Conservation (phyloP, 129 eudicot species). For the Dittrichia graveolens region DNA sequence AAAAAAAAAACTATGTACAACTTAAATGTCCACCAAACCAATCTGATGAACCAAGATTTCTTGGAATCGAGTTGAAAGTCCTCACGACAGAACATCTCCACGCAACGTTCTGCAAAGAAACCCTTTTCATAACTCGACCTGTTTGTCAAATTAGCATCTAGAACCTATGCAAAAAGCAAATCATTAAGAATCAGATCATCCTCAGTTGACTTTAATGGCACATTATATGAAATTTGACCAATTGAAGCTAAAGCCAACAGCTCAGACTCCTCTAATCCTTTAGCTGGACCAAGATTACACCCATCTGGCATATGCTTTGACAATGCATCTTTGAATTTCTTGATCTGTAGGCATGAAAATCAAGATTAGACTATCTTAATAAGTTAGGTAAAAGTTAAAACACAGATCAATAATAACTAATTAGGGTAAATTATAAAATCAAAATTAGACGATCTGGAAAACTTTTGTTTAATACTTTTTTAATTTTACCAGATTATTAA, state of each 20-base stretch:
- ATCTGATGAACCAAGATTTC: slow-evolving; percentile 13
- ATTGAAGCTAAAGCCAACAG: slow-evolving; percentile 65
- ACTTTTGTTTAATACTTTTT: too few species aligned
- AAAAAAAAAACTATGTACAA: slow-evolving; percentile 22
- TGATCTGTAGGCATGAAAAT: slow-evolving; percentile 57
- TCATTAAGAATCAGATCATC: slow-evolving; percentile 43
- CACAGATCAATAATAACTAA: too few species aligned
- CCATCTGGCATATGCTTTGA: slow-evolving; percentile 60
- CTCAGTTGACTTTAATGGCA: slow-evolving; percentile 24
- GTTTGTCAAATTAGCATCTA: slow-evolving; percentile 16
- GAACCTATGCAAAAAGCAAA: slow-evolving; percentile 44
- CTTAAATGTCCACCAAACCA: not conserved
- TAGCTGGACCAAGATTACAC: slow-evolving; percentile 62
- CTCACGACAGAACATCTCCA: not conserved
- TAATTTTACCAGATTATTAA: too few species aligned
- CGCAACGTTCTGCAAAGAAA: slow-evolving; percentile 4
- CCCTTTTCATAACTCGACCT: not conserved
- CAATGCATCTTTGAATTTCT: slow-evolving; percentile 90
- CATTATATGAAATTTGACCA: slow-evolving; percentile 52
- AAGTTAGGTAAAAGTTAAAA: too few species aligned
- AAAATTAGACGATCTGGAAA: not conserved
- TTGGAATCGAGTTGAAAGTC: slow-evolving; percentile 12
- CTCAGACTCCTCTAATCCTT: slow-evolving; percentile 82
- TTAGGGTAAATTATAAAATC: too few species aligned
- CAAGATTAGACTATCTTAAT: slow-evolving; percentile 18